These are phyloP conservation scores for Pseudonitzschia delicatissima DNA, from an alignment of 108 stramenopile genomes.

Conservation along the genomic window DNA sequence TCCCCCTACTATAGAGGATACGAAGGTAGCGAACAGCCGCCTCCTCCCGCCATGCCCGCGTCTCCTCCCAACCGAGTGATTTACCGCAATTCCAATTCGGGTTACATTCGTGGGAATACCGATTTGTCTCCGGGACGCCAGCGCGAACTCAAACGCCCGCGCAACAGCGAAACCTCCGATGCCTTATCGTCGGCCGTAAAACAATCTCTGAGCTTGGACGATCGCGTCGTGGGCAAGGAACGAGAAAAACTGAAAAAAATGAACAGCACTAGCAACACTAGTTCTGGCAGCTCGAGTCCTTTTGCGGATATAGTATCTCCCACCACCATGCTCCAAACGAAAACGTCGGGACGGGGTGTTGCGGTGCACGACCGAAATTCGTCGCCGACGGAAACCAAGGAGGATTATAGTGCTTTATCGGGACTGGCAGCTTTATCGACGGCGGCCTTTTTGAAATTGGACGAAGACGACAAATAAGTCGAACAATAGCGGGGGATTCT, in stretches of 20 bases:
- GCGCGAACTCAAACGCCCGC: slow-evolving; percentile 34
- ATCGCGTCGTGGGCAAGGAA: slow-evolving; percentile 29
- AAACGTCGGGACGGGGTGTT: not conserved
- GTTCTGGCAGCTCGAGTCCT: not conserved
- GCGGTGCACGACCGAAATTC: not conserved
- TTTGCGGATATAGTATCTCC: slow-evolving; percentile 18
- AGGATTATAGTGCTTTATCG: slow-evolving; percentile 19
- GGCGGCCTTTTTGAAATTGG: slow-evolving; percentile 38
- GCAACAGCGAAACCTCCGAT: slow-evolving; percentile 10
- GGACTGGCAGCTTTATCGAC: slow-evolving; percentile 44
- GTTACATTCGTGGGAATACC: slow-evolving; percentile 18
- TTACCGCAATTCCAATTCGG: slow-evolving; percentile 9
- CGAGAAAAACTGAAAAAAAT: slow-evolving; percentile 1
- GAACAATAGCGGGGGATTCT: no score
- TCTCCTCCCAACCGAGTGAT: slow-evolving; percentile 5
- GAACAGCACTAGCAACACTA: not conserved
- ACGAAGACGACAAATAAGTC: slow-evolving; percentile 28
- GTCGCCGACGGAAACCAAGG: slow-evolving; percentile 11
- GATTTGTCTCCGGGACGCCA: slow-evolving; percentile 30
- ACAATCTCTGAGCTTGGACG: slow-evolving; percentile 25
- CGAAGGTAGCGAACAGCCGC: not conserved
- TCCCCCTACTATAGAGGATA: no score
- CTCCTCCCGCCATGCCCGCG: not conserved
- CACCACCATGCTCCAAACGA: slow-evolving; percentile 23
- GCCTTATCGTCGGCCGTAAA: slow-evolving; percentile 21